Conservation (phyloP, 2,329 filamentous ascomycete genomes). For the Ascosphaera aggregata region DNA sequence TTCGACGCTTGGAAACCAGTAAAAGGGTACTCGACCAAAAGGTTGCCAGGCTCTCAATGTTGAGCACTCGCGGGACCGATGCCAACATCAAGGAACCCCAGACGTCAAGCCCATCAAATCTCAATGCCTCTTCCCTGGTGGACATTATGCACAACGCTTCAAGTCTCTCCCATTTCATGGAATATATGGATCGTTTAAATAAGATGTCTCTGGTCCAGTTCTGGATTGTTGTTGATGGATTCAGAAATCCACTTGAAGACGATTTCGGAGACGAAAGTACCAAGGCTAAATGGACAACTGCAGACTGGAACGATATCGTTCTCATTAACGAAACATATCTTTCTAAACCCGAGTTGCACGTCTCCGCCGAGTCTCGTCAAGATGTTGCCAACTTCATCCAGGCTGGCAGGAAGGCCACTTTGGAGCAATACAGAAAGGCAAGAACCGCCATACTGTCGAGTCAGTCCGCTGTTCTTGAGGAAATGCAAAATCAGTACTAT, state of each 20-base stretch:
- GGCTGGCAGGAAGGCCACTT: conserved; percentile 51
- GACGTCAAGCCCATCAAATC: conserved; percentile 15
- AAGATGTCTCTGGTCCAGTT: conserved; percentile 86
- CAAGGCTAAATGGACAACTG: conserved; percentile 50
- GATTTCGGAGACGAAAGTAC: conserved; percentile 48
- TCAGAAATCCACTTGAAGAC: conserved; percentile 81
- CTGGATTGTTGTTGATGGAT: conserved; percentile 93
- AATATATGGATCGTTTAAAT: conserved; percentile 86
- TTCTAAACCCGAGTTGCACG: conserved; percentile 55
- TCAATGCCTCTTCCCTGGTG: conserved; percentile 46
- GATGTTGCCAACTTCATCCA: conserved; percentile 56
- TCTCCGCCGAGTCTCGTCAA: conserved; percentile 43
- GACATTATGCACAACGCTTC: conserved; percentile 80
- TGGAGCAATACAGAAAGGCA: conserved; percentile 62
- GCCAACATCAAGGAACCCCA: conserved; percentile 7
- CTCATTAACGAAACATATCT: conserved; percentile 86
- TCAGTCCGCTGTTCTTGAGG: conserved; percentile 62
- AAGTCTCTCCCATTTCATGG: conserved; percentile 96
- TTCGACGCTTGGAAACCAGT: conserved; percentile 76
- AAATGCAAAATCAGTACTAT: conserved; percentile 62
- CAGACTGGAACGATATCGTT: conserved; percentile 67
- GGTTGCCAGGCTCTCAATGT: conserved; percentile 55
- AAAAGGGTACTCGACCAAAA: conserved; percentile 75
- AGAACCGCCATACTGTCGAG: conserved; percentile 58
- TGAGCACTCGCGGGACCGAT: conserved; percentile 25